These are phyloP conservation scores for Cladosporium sp. DNA, from an alignment of 2,329 filamentous ascomycete species.

Conservation along the genomic window DNA sequence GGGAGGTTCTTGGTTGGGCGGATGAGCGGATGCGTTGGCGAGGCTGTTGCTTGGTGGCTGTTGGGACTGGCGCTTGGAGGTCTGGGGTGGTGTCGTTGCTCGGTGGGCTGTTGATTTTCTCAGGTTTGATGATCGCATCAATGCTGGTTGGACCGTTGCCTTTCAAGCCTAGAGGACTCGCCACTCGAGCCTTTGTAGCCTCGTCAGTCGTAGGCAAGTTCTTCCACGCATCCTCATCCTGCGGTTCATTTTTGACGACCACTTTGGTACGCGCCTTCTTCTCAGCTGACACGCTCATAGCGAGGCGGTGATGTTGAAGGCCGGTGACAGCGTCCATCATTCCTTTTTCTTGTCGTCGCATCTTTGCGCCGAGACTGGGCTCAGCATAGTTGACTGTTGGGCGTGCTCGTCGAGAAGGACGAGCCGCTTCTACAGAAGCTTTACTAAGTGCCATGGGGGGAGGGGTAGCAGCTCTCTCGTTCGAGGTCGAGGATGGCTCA, in stretches of 20 bases:
- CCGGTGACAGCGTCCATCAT: constrained; percentile 43
- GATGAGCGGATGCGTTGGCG: neutral
- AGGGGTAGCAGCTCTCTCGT: constrained; percentile 35
- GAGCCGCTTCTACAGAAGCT: constrained; percentile 29
- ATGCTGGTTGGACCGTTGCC: neutral
- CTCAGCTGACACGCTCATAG: constrained; percentile 24
- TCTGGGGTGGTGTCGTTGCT: neutral
- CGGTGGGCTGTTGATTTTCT: neutral
- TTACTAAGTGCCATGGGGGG: constrained; percentile 38
- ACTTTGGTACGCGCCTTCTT: constrained; percentile 14
- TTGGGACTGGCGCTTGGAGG: neutral
- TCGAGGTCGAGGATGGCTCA: constrained; percentile 37
- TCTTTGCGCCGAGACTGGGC: constrained; percentile 45
- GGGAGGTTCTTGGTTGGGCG: neutral
- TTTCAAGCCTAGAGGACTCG: neutral
- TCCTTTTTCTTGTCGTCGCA: constrained; percentile 46
- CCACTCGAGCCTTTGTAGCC: neutral
- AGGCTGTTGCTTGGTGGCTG: neutral
- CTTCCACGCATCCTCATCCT: constrained; percentile 21
- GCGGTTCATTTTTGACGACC: constrained; percentile 26
- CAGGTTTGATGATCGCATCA: neutral
- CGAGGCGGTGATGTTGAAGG: constrained; percentile 25
- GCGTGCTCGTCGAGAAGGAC: constrained; percentile 43
- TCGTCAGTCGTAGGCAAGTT: constrained; percentile 11
- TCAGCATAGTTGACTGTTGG: constrained; percentile 48